phyloP scores from a whole-genome alignment of 805 yeast species.

The Candida montana region DNA sequence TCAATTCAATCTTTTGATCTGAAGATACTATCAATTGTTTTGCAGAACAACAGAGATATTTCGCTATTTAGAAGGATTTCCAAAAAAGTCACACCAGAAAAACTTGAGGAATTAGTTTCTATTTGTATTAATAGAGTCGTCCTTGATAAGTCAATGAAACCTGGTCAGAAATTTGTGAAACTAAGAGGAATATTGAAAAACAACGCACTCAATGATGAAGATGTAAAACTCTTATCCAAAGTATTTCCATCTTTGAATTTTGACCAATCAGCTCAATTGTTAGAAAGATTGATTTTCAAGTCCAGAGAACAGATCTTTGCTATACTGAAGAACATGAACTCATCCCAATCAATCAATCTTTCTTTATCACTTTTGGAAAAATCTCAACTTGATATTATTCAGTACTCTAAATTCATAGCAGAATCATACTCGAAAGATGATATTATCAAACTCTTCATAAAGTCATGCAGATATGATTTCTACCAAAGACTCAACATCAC shows the following conservation, averaged over 20 bases:
- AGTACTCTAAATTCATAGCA: background rate
- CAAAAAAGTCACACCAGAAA: background rate
- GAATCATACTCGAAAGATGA: background rate
- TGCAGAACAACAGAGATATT: background rate
- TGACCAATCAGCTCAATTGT: background rate
- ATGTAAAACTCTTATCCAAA: background rate
- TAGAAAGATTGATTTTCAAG: background rate
- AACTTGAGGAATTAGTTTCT: background rate
- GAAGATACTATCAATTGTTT: slow-evolving; percentile 1
- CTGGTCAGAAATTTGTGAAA: background rate
- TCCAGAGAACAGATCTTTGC: background rate
- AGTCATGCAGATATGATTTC: background rate
- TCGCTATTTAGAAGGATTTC: background rate
- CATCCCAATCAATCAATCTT: background rate
- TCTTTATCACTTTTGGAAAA: background rate
- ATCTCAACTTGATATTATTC: background rate
- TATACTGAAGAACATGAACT: background rate
- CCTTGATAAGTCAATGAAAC: background rate
- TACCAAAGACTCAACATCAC: slow-evolving; percentile 1
- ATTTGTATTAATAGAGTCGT: background rate
- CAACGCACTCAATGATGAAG: background rate
- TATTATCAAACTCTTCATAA: background rate
- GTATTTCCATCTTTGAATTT: background rate
- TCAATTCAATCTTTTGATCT: background rate
- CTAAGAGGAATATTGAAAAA: background rate